Conservation (phyloP, 352 stramenopile genomes). For the Globisporangium canariense region DNA sequence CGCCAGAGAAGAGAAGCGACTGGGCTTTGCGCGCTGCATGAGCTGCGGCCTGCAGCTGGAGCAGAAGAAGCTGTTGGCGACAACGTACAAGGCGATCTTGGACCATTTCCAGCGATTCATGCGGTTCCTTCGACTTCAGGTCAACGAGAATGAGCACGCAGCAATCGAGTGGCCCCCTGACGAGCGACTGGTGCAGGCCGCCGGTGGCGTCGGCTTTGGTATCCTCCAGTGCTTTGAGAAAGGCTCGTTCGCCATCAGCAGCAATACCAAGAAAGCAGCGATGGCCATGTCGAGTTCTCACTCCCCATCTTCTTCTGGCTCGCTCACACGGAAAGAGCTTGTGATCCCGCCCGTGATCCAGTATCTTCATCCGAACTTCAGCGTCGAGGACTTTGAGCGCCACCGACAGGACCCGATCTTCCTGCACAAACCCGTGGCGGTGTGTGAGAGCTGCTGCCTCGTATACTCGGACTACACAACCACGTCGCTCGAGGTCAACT, state of each 20-base stretch:
- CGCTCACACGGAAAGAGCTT: conserved; percentile 48
- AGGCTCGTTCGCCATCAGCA: conserved; percentile 10
- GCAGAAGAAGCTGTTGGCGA: conserved; percentile 70
- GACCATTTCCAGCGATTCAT: conserved; percentile 92
- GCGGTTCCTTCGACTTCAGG: conserved; percentile 42
- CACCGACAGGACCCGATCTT: conserved; percentile 93
- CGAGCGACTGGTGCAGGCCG: conserved; percentile 80
- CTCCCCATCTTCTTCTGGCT: not conserved
- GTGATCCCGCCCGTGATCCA: conserved; percentile 91
- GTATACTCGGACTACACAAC: conserved; percentile 90
- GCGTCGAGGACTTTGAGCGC: conserved; percentile 76
- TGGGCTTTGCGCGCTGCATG: conserved; percentile 58
- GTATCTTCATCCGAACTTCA: conserved; percentile 87
- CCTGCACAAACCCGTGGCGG: conserved; percentile 88
- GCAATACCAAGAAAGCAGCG: conserved; percentile 13
- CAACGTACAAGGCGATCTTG: conserved; percentile 93
- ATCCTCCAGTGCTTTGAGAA: conserved; percentile 52
- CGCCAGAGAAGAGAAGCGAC: not conserved
- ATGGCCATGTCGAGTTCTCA: not conserved
- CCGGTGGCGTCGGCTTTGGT: conserved; percentile 92
- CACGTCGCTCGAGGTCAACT: conserved; percentile 69
- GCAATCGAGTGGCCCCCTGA: conserved; percentile 90
- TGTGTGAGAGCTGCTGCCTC: conserved; percentile 93
- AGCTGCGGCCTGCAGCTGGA: conserved; percentile 80
- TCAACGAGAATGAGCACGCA: conserved; percentile 40